Evolutionary conservation across 1,284 basidiomycete genomes (phyloP).

Genomic region (Cutaneotrichosporon sp.): DNA sequence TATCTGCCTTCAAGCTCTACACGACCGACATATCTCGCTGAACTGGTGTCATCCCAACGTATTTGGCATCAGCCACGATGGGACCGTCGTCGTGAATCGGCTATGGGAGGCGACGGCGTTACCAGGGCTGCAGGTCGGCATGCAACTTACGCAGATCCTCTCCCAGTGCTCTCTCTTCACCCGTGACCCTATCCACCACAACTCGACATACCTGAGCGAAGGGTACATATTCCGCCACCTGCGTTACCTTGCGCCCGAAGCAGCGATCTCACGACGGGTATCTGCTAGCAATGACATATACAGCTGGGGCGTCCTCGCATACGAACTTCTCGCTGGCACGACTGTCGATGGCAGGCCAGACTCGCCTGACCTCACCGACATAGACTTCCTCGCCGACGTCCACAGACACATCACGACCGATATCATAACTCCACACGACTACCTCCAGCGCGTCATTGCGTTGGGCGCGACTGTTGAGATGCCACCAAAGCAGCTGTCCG

Average conservation of each 20-base stretch:
- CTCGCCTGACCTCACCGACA: constrained; percentile 27
- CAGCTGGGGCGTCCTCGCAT: constrained; percentile 43
- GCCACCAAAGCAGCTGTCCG: constrained; percentile 38
- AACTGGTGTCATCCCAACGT: constrained; percentile 35
- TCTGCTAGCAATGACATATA: constrained; percentile 40
- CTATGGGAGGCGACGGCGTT: constrained; percentile 27
- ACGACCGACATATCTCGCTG: constrained; percentile 32
- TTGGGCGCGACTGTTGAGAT: constrained; percentile 21
- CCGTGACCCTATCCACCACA: constrained; percentile 25
- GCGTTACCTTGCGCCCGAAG: constrained; percentile 45
- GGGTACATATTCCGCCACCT: constrained; percentile 35
- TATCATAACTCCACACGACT: constrained; percentile 17
- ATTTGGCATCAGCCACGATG: constrained; percentile 26
- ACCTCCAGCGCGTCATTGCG: constrained; percentile 25
- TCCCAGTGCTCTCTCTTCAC: constrained; percentile 25
- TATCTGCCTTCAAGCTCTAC: constrained; percentile 30
- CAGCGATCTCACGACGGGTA: constrained; percentile 29
- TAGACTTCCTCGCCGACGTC: constrained; percentile 39
- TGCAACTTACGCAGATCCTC: constrained; percentile 19
- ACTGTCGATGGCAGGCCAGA: constrained; percentile 38
- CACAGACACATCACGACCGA: constrained; percentile 36
- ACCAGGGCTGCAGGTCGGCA: constrained; percentile 21
- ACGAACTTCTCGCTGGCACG: constrained; percentile 41
- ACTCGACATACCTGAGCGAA: constrained; percentile 27
- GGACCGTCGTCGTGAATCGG: constrained; percentile 16